Evolutionary conservation across 1,284 basidiomycete species (phyloP).

Genomic region (Cutaneotrichosporon dermatis): DNA sequence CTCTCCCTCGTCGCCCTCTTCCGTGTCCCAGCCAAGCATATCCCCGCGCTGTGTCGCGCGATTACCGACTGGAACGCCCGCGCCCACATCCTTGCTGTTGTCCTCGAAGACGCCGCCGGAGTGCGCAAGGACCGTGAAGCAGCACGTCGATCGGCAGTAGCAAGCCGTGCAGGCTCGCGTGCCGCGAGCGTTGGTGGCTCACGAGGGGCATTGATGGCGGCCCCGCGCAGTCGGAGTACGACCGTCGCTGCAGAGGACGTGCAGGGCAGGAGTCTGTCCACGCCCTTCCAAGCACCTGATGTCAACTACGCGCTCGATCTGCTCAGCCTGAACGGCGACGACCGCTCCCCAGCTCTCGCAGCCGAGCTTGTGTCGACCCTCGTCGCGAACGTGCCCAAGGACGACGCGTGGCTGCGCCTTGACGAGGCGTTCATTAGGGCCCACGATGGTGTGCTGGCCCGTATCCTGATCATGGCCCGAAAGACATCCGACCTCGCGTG

Average conservation of each 20-base stretch:
- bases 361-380: slow-evolving; percentile 7
- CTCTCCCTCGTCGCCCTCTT: slow-evolving; percentile 20
- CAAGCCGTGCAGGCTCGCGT: background rate
- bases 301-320: slow-evolving; percentile 10
- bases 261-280: background rate
- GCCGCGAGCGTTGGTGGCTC: too few relatives aligned
- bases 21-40: slow-evolving; percentile 10
- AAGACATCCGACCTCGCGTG: background rate
- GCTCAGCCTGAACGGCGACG: background rate
- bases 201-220: background rate
- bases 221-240: background rate
- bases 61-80: background rate
- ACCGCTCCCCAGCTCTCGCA: background rate
- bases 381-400: background rate
- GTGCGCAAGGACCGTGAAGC: slow-evolving; percentile 9
- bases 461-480: background rate
- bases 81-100: slow-evolving; percentile 21
- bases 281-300: background rate
- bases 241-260: background rate
- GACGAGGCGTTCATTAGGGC: background rate
- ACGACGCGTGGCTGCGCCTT: background rate
- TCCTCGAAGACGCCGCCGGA: slow-evolving; percentile 31
- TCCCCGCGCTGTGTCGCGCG: slow-evolving; percentile 6
- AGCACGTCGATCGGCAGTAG: background rate
- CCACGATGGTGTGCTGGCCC: background rate